These are phyloP conservation scores for Sicyos baderoa DNA, from an alignment of 306 rosid species.

Conservation along the genomic window DNA sequence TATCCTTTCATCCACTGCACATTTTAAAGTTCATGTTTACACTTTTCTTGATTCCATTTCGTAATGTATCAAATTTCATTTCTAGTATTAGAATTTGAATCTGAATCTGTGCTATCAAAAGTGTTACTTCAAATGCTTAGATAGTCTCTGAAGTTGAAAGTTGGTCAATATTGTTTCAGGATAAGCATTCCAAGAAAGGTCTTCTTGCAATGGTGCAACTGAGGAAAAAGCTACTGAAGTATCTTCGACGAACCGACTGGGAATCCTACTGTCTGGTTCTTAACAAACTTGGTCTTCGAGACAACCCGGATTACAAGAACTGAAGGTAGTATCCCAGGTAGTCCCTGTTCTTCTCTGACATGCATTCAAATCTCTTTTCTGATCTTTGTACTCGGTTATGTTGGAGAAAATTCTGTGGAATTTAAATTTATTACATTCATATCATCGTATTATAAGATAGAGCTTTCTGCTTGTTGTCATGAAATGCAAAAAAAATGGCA, in stretches of 20 bases:
- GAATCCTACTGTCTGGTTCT: constrained; percentile 82
- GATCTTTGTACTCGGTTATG: constrained; percentile 5
- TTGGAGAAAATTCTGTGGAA: neutral
- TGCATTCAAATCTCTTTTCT: neutral
- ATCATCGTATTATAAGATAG: neutral
- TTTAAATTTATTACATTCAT: neutral
- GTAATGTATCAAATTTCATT: neutral
- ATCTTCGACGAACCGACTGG: constrained; percentile 90
- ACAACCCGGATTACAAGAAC: constrained; percentile 59
- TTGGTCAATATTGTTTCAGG: constrained; percentile 37
- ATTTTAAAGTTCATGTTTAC: neutral
- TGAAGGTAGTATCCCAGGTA: constrained; percentile 5
- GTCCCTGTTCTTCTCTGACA: neutral
- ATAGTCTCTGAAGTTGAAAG: neutral
- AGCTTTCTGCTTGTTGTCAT: neutral
- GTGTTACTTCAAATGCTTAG: neutral
- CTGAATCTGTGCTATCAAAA: neutral
- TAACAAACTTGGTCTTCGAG: constrained; percentile 70
- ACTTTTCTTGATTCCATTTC: neutral
- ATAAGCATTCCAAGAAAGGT: constrained; percentile 86
- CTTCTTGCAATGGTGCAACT: constrained; percentile 75
- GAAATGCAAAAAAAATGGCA: neutral
- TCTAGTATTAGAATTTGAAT: neutral
- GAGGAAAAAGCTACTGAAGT: constrained; percentile 71
- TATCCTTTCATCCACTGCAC: neutral